Evolutionary conservation across 768 basidiomycete genomes (phyloP).

Genomic region (Calocera cornea): DNA sequence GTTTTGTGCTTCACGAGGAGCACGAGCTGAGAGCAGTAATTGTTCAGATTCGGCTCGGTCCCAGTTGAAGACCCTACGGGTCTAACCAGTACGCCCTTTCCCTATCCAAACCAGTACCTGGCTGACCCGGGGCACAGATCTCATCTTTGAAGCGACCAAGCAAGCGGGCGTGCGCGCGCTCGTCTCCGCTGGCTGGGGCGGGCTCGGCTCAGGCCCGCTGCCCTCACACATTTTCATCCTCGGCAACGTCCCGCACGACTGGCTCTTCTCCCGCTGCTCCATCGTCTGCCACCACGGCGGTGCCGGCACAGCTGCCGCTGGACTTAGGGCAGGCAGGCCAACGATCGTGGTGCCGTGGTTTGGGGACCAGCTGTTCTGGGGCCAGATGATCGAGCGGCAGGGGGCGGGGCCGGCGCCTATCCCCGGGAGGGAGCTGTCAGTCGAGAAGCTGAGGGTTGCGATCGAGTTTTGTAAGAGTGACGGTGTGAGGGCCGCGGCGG

Average conservation of each 20-base stretch:
- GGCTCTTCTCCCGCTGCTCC: constrained; percentile 47
- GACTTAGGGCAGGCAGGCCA: constrained; percentile 43
- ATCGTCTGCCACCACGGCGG: constrained; percentile 53
- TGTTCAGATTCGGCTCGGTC: constrained; percentile 43
- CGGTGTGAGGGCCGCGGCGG: constrained; percentile 37
- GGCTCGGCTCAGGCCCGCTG: constrained; percentile 39
- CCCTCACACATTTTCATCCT: constrained; percentile 46
- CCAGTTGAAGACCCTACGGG: constrained; percentile 41
- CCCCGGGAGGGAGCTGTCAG: constrained; percentile 37
- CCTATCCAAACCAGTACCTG: background rate
- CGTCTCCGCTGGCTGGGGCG: constrained; percentile 55
- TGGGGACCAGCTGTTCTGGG: constrained; percentile 50
- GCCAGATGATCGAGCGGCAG: constrained; percentile 47
- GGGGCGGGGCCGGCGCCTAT: constrained; percentile 52
- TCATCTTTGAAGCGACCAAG: constrained; percentile 44
- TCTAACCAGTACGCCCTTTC: constrained; percentile 33
- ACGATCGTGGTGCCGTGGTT: constrained; percentile 55
- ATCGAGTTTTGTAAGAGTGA: constrained; percentile 37
- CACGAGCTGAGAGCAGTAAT: background rate
- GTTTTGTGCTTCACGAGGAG: background rate
- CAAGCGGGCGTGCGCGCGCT: constrained; percentile 45
- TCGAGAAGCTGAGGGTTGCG: constrained; percentile 39
- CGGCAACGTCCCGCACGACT: constrained; percentile 56
- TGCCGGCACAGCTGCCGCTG: constrained; percentile 53
- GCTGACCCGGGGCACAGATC: constrained; percentile 25